These are phyloP conservation scores for Phytophthora litchii DNA, from an alignment of 352 stramenopile genomes.

Conservation along the genomic window DNA sequence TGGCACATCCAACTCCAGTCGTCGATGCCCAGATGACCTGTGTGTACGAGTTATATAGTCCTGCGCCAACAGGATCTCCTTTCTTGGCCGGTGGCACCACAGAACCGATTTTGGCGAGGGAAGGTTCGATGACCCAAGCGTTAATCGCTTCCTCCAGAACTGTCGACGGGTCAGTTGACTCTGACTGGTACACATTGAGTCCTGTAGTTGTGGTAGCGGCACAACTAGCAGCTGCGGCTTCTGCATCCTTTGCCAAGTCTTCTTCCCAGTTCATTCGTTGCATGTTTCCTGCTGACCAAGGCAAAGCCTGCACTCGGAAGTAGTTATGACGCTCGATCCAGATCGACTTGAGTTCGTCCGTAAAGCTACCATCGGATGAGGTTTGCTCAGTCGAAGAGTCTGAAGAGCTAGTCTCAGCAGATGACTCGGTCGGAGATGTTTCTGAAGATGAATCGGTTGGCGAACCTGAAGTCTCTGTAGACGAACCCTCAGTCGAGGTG, in stretches of 20 bases:
- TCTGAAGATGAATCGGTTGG: not conserved
- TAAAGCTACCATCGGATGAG: slow-evolving; percentile 31
- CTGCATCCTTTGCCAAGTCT: slow-evolving; percentile 49
- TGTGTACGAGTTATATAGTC: slow-evolving; percentile 78
- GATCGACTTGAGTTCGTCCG: slow-evolving; percentile 54
- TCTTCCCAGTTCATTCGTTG: slow-evolving; percentile 68
- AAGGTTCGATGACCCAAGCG: slow-evolving; percentile 53
- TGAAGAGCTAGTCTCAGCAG: slow-evolving; percentile 4
- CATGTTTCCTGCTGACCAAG: slow-evolving; percentile 71
- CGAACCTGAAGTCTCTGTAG: slow-evolving; percentile 9
- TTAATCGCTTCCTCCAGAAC: slow-evolving; percentile 63
- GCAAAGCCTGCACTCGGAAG: slow-evolving; percentile 67
- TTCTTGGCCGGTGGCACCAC: slow-evolving; percentile 20
- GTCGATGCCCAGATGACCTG: slow-evolving; percentile 73
- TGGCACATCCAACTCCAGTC: slow-evolving; percentile 68
- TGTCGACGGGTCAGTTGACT: slow-evolving; percentile 33
- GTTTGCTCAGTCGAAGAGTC: slow-evolving; percentile 17
- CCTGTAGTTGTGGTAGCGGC: slow-evolving; percentile 40
- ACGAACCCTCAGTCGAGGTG: slow-evolving; percentile 1
- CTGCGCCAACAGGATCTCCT: slow-evolving; percentile 58
- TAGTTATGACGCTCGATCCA: slow-evolving; percentile 81
- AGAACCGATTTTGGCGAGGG: slow-evolving; percentile 38
- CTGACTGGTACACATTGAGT: slow-evolving; percentile 55
- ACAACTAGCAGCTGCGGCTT: slow-evolving; percentile 44
- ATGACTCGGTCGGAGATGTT: slow-evolving; percentile 11